Evolutionary conservation across 257 asterid genomes (phyloP), one percentile per base, ranked within the genome.

Genomic region (Fraxinus anomala): DNA sequence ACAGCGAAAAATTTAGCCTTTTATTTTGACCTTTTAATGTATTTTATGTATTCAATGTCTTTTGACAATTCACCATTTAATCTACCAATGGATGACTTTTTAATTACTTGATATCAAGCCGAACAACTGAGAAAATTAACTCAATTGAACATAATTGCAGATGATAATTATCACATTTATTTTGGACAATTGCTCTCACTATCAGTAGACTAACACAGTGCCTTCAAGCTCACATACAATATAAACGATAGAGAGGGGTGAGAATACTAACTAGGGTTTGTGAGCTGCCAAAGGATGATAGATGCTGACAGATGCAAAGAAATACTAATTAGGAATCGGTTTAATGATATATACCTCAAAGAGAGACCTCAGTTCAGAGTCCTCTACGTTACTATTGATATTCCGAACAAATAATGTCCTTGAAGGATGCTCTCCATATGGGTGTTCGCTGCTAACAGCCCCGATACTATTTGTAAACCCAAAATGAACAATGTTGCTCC

Each of bases 381-480:
- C 96, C 88, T 91, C 96, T 0, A 91, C 89, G 21, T 91, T 91
- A 82, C 94, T 91, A 80, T 89, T 89, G 68, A 91, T 89, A 83
- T 91, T 91, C 44, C 94, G 81, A 68, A 91, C 94, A 54, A 91
- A 91, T 77, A 91, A 86, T 23, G 96, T 91, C 86, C 96, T 88
- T 8, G 96, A 91, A 17, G 94, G 96, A 76, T 91, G 94, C 88
- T 91, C 96, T 59, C 94, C 96, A 79, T 71, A 87, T 21, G 96
- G 94, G 77, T 89, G 94, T 80, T 91, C 96, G 6, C 92, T 89
- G 23, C 85, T 89, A 76, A 85, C 87, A 76, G 88, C n/a, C 76
- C 85, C 96, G 77, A 28, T 83, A 77, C 96, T 87, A 44, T 87
- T 95, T 11, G 91, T 74, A 30, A 88, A 76, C 70, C 94, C 88